phyloP scores from a whole-genome alignment of 345 rosid genomes.

The Eucalyptus cloeziana region DNA sequence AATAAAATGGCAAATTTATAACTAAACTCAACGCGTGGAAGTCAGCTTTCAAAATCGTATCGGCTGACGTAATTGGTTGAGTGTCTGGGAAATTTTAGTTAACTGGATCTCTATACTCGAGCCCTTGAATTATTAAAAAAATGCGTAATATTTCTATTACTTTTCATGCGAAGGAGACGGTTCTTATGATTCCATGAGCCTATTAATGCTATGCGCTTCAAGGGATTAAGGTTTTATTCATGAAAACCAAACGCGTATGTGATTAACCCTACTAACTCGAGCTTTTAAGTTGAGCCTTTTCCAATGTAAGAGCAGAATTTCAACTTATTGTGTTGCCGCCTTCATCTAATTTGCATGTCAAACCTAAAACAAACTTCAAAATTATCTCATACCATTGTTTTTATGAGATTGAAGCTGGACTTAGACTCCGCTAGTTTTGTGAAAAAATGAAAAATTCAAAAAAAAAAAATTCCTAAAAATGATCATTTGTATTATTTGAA shows the following conservation, averaged over 20 bases:
- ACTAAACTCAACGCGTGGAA: not conserved
- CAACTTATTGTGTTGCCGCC: not conserved
- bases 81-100: not conserved
- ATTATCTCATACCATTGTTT: not conserved
- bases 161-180: not conserved
- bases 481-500: no score
- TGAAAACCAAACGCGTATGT: not conserved
- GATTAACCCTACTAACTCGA: not conserved
- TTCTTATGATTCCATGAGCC: not conserved
- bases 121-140: not conserved
- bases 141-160: not conserved
- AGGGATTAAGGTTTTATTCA: not conserved
- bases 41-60: not conserved
- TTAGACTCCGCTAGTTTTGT: not conserved
- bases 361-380: not conserved
- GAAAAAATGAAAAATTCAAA: no score
- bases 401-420: not conserved
- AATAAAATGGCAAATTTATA: not conserved
- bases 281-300: not conserved
- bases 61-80: not conserved
- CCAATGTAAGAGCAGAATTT: not conserved
- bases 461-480: no score
- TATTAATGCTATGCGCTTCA: not conserved
- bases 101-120: not conserved
- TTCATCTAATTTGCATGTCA: not conserved